A percentile compares a stretch with the other conserved stretches of the same genome.
Evolutionary conservation across 345 rosid species (phyloP).

Genomic region (Turritis glabra): DNA sequence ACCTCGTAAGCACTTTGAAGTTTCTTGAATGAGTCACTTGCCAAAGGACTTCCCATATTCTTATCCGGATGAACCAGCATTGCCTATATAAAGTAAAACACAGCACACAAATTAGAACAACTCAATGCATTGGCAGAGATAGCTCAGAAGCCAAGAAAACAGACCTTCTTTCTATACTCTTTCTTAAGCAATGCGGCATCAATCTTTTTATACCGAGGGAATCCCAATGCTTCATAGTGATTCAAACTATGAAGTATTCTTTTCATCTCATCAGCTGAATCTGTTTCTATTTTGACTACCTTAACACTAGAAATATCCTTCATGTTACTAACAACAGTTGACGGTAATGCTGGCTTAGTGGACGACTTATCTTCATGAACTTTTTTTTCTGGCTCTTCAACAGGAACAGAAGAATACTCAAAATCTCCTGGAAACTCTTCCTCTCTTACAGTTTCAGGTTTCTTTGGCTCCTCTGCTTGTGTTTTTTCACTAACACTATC

Average conservation of each 20-base stretch:
- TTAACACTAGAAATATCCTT: slow-evolving; percentile 51
- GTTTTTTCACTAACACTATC: slow-evolving; percentile 68
- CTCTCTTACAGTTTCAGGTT: slow-evolving; percentile 53
- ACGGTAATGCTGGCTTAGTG: slow-evolving; percentile 52
- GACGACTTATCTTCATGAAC: slow-evolving; percentile 64
- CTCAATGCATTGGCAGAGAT: background rate
- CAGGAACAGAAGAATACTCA: slow-evolving; percentile 54
- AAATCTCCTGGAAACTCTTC: slow-evolving; percentile 64
- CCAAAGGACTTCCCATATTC: slow-evolving; percentile 86
- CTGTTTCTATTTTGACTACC: slow-evolving; percentile 54
- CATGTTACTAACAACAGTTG: slow-evolving; percentile 52
- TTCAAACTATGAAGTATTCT: slow-evolving; percentile 73
- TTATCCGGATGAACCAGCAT: slow-evolving; percentile 99
- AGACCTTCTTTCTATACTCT: slow-evolving; percentile 92
- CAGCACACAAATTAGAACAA: background rate
- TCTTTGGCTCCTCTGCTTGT: slow-evolving; percentile 62
- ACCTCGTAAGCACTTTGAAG: slow-evolving; percentile 98
- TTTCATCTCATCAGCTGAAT: slow-evolving; percentile 79
- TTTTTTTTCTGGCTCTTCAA: slow-evolving; percentile 55
- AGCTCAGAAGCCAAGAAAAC: background rate
- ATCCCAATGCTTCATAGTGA: slow-evolving; percentile 87
- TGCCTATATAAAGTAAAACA: slow-evolving; percentile 49
- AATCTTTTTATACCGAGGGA: slow-evolving; percentile 66
- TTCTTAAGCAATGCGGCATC: slow-evolving; percentile 66
- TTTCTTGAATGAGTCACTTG: slow-evolving; percentile 98